phyloP scores from a whole-genome alignment of 202 grass and related monocot genomes.

The Panicum virgatum region DNA sequence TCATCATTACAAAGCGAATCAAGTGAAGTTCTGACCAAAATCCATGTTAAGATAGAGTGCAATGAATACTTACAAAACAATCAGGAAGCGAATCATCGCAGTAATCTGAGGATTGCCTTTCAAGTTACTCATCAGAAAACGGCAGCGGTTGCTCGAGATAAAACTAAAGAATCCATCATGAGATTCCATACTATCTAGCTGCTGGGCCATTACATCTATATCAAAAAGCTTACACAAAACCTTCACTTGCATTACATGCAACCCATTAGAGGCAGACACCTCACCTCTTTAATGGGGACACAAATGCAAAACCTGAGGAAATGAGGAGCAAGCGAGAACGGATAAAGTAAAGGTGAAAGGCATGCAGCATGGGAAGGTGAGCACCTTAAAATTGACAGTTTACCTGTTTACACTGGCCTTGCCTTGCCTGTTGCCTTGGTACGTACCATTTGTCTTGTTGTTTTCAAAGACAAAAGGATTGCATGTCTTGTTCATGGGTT shows the following conservation, averaged over 20 bases:
- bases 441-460: background rate
- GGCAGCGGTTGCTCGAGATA: background rate
- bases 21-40: background rate
- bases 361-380: conserved; percentile 9
- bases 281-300: conserved; percentile 32
- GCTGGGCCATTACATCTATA: background rate
- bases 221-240: too few species aligned
- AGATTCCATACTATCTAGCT: conserved; percentile 25
- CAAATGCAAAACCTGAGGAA: background rate
- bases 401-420: background rate
- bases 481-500: conserved; percentile 6
- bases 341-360: background rate
- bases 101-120: conserved; percentile 24
- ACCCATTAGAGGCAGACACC: conserved; percentile 39
- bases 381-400: conserved; percentile 42
- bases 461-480: background rate
- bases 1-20: background rate
- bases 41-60: background rate
- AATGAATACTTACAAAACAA: background rate
- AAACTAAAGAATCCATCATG: conserved; percentile 8
- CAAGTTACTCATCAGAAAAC: conserved; percentile 32
- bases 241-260: conserved; percentile 49
- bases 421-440: background rate
- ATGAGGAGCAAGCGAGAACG: background rate
- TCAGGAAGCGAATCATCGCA: conserved; percentile 12